Evolutionary conservation across 345 rosid species (phyloP).

Genomic region (Gossypium bickii): DNA sequence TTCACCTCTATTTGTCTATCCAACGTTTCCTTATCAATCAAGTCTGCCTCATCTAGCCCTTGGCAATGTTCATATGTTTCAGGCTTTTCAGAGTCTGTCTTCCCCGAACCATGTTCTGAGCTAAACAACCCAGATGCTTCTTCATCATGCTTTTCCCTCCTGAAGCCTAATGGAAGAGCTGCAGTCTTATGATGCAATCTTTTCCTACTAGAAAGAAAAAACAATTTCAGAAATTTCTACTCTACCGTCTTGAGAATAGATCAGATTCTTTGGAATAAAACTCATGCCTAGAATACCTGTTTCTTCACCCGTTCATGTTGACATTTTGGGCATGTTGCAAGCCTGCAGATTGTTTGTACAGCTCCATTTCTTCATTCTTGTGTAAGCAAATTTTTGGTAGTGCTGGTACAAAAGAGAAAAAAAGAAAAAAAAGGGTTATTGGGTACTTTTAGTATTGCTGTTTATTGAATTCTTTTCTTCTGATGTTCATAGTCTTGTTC

Average conservation of each 20-base stretch:
- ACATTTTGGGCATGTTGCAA: conserved; percentile 27
- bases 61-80: conserved; percentile 74
- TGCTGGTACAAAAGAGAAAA: conserved; percentile 22
- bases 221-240: conserved; percentile 14
- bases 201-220: not conserved
- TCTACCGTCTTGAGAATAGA: conserved; percentile 20
- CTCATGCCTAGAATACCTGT: conserved; percentile 36
- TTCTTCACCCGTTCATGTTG: conserved; percentile 16
- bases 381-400: conserved; percentile 60
- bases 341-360: conserved; percentile 62
- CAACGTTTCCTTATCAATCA: conserved; percentile 46
- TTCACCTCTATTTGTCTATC: conserved; percentile 63
- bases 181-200: conserved; percentile 40
- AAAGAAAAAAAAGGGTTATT: conserved; percentile 12
- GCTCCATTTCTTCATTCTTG: conserved; percentile 81
- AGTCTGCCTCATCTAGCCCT: conserved; percentile 26
- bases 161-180: conserved; percentile 34
- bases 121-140: conserved; percentile 37
- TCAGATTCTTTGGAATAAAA: conserved; percentile 57
- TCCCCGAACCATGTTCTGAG: conserved; percentile 63
- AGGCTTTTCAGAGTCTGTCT: conserved; percentile 69
- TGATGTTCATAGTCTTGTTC: conserved; percentile 17
- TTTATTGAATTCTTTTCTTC: conserved; percentile 17
- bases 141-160: conserved; percentile 28
- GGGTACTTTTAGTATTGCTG: conserved; percentile 4